Evolutionary conservation across 2,329 filamentous ascomycete genomes (phyloP), one percentile per base, ranked within the genome.

Genomic region (Rugonectria rugulosa): DNA sequence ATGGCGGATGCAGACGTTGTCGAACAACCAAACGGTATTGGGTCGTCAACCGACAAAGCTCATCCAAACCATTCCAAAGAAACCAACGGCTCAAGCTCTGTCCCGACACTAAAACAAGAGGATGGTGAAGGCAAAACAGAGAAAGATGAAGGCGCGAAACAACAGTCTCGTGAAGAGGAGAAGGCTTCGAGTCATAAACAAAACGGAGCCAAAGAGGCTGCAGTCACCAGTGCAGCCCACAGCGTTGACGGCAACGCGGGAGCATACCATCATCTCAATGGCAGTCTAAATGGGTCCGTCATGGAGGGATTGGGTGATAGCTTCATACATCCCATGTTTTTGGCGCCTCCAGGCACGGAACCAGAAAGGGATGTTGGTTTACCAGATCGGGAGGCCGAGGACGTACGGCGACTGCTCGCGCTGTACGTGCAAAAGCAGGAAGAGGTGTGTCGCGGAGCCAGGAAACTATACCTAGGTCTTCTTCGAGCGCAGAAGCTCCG

Each of bases 351-450:
- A 21, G 77, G 83, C 26, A 83, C 85, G 20, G 80, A 82, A 49
- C 82, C 88, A 2, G 88, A 93, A 70, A 81, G 87, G 51, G 86
- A 92, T 68, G 77, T 90, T 32, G 88, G 88, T 2, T 81, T 96
- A 3, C 90, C 90, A 1, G 80, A 86, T 15, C 75, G 79, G 21
- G 91, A 95, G 74, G 91, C 91, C 1, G 90, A 93, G 61, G 90
- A 95, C 56, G 87, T 91, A 37, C 86, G 91, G 55, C 83, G 88
- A 53, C 75, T 92, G 15, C 79, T 95, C 43, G 83, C 91, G 61
- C 77, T 91, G 10, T 94, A 91, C 70, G 86, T 94, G 21, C 91
- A 94, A 67, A 94, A 94, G 72, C 91, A 95, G 69, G 91, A 95
- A 67, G 91, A 95, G 70, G 86, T 94, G 2, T 88, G 90, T 52